Base-by-base conservation (phyloP, 2,329 filamentous ascomycete species). In the Epichloe festucae region DNA sequence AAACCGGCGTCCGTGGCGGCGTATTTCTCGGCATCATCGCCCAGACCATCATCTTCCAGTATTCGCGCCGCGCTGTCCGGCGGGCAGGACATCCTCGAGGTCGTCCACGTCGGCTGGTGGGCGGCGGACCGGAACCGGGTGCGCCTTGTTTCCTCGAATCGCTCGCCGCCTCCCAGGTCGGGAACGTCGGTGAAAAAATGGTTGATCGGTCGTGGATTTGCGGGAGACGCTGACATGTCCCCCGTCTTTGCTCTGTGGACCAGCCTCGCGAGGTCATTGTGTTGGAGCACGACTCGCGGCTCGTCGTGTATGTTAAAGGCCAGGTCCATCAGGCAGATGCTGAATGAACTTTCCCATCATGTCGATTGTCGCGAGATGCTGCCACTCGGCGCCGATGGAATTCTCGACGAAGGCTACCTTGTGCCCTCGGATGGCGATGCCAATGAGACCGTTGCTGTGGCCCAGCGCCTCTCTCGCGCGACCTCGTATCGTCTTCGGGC, bases 251-350 rank as follows among this genome's bases (percentile, higher is more conserved):
- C 90, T 52, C 72, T 77, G 17, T 71, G 66, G 4, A 97, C 78
- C 59, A 96, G 73, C 23, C 84, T 76, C 5, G 77, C 72, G 50
- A 97, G 75, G 63, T 95, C 87, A 53, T 94, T 88, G 60, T 89
- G 79, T 2, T 88, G 87, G 4, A 97, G 77, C 2, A 95, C 77
- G 1, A 98, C 89, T 39, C 93, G 80, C 14, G 91, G 89, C 68
- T 98, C 93, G 63, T 98, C 93, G 66, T 96, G 89, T 45, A 88
- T 78, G 67, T 98, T 98, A 73, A 98, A 97, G 5, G 85, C 88
- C 45, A 98, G 72, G 65, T 98, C 91, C 90, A 98, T 95, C 88
- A 0, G 93, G 93, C 49, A 98, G 73, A 64, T 85, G 84, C 60
- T 87, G 70, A 5, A 90, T 71, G 59, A 96, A 96, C 3, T 78